Evolutionary conservation across 768 basidiomycete species (phyloP).

Genomic region (Mycena metata): DNA sequence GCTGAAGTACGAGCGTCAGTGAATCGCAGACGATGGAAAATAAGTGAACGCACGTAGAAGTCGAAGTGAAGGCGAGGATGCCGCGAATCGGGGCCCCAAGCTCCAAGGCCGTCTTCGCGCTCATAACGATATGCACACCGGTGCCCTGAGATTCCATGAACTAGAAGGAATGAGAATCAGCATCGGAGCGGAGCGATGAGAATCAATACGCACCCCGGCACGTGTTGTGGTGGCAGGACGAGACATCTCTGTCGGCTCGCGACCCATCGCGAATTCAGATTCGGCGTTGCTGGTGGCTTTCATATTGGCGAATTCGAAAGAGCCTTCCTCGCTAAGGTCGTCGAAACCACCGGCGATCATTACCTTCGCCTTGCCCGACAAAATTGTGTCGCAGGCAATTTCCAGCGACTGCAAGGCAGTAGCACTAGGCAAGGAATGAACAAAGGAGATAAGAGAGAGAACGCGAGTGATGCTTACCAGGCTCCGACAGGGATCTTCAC

Average conservation of each 20-base stretch:
- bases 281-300: slow-evolving; percentile 98
- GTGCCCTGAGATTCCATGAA: slow-evolving; percentile 99
- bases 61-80: slow-evolving; percentile 95
- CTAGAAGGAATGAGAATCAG: slow-evolving; percentile 48
- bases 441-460: neutral
- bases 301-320: slow-evolving; percentile 99
- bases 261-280: slow-evolving; percentile 98
- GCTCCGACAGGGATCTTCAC: slow-evolving; percentile 99
- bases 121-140: slow-evolving; percentile 98
- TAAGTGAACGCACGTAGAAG: slow-evolving; percentile 80
- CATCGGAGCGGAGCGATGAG: slow-evolving; percentile 14
- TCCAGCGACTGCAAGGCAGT: slow-evolving; percentile 98
- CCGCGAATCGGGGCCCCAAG: slow-evolving; percentile 95
- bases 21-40: neutral
- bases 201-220: slow-evolving; percentile 77
- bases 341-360: slow-evolving; percentile 99
- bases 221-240: slow-evolving; percentile 97
- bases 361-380: slow-evolving; percentile 97
- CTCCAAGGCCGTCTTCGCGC: slow-evolving; percentile 93
- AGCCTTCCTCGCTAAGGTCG: slow-evolving; percentile 98
- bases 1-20: slow-evolving; percentile 54
- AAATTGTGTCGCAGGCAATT: slow-evolving; percentile 95
- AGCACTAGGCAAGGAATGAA: slow-evolving; percentile 65
- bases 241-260: slow-evolving; percentile 99
- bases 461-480: slow-evolving; percentile 70